phyloP scores from a whole-genome alignment of 208 protist species.

The Leishmania amazonensis region DNA sequence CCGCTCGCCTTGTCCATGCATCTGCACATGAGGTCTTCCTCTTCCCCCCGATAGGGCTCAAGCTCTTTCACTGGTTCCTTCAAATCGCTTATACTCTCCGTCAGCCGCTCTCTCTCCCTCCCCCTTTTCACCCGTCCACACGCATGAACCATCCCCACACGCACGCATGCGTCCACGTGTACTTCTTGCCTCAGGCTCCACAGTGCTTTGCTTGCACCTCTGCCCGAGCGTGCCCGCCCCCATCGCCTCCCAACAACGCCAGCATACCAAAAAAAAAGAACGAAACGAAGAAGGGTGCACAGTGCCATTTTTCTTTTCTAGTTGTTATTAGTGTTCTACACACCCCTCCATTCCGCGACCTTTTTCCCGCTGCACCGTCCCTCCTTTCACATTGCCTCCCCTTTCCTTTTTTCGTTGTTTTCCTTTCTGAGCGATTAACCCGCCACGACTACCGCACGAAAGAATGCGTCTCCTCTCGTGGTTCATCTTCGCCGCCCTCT shows the following conservation, averaged over 20 bases:
- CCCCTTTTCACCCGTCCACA: neutral
- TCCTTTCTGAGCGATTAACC: neutral
- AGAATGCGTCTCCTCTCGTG: neutral
- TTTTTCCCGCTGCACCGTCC: neutral
- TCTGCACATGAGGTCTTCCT: neutral
- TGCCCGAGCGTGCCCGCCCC: neutral
- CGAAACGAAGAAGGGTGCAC: neutral
- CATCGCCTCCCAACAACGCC: neutral
- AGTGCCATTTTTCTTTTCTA: neutral
- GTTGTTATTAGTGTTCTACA: neutral
- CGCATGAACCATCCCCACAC: neutral
- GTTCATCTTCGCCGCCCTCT: slow-evolving; percentile 32
- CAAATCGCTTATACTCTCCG: neutral
- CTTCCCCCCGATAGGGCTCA: neutral
- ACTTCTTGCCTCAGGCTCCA: neutral
- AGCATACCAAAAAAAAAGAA: neutral
- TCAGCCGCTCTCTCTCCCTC: neutral
- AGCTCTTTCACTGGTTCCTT: neutral
- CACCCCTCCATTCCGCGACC: neutral
- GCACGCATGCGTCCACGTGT: no score
- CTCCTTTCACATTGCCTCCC: no score
- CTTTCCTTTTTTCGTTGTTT: neutral
- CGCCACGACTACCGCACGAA: neutral
- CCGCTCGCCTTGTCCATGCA: neutral
- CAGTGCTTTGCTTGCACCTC: neutral